These are phyloP conservation scores for Marasmius tenuissimus DNA, from an alignment of 1,284 basidiomycete species.

Conservation along the genomic window DNA sequence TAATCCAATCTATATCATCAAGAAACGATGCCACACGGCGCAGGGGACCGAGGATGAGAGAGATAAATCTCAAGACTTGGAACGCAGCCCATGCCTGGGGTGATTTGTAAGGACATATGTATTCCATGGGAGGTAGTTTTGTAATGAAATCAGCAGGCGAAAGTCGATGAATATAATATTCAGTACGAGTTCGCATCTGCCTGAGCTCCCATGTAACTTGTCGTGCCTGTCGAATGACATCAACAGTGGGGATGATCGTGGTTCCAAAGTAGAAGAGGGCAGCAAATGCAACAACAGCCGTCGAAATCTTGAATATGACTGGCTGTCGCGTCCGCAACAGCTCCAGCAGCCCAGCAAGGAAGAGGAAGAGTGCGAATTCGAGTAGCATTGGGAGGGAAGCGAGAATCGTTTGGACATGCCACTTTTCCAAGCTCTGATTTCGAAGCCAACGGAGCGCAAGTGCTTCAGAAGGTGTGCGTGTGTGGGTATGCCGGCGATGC, in stretches of 20 bases:
- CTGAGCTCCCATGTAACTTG: not conserved
- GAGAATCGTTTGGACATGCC: not conserved
- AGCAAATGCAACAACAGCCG: not conserved
- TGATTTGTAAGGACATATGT: not conserved
- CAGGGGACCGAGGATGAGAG: not conserved
- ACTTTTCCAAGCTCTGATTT: not conserved
- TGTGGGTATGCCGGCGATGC: slow-evolving; percentile 1
- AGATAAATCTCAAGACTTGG: not conserved
- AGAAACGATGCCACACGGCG: too few species aligned
- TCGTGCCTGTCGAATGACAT: not conserved
- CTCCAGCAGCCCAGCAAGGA: slow-evolving; percentile 3
- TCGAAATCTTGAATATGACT: not conserved
- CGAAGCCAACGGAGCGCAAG: not conserved
- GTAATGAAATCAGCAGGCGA: not conserved
- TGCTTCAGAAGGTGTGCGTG: not conserved
- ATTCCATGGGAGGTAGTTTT: not conserved
- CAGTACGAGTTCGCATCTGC: too few species aligned
- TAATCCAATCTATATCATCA: too few species aligned
- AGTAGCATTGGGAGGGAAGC: not conserved
- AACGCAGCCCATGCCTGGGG: not conserved
- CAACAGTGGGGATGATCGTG: not conserved
- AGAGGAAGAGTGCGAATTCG: not conserved
- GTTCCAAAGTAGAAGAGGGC: not conserved
- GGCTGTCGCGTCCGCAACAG: not conserved
- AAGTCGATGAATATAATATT: too few species aligned